Conservation (phyloP, 345 rosid genomes). For the Salix arbutifolia region DNA sequence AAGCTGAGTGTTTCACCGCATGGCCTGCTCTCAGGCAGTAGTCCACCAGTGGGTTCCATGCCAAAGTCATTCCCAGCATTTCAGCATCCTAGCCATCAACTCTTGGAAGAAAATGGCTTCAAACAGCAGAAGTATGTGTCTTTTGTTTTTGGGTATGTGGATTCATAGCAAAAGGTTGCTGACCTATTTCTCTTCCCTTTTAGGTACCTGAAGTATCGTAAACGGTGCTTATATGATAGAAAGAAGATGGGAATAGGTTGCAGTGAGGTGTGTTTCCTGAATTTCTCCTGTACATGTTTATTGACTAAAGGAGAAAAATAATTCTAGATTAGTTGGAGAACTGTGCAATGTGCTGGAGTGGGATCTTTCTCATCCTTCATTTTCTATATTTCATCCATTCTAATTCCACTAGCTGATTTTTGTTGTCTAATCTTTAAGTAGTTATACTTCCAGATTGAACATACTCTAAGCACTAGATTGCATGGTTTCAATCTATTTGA, state of each 20-base stretch:
- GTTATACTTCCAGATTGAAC: neutral
- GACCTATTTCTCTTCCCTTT: constrained; percentile 20
- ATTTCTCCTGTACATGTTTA: neutral
- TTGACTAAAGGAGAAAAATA: neutral
- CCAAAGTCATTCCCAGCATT: constrained; percentile 91
- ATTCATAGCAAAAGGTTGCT: constrained; percentile 7
- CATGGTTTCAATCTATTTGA: neutral
- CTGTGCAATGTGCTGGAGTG: neutral
- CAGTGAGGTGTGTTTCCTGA: constrained; percentile 71
- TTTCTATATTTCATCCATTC: neutral
- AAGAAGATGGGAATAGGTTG: constrained; percentile 82
- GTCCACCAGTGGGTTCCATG: constrained; percentile 94
- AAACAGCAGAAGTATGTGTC: constrained; percentile 85
- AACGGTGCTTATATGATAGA: constrained; percentile 88
- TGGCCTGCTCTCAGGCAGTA: constrained; percentile 61
- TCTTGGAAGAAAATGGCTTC: constrained; percentile 93
- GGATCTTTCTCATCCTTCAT: neutral
- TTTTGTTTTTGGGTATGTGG: constrained; percentile 2
- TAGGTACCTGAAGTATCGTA: constrained; percentile 88
- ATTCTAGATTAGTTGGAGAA: neutral
- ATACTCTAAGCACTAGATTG: constrained; percentile 1
- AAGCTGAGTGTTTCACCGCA: constrained; percentile 82
- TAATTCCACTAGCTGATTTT: neutral
- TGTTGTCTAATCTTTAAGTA: neutral
- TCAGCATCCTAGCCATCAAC: constrained; percentile 95